phyloP scores from a whole-genome alignment of 352 stramenopile genomes.

The Phytophthora sojae region DNA sequence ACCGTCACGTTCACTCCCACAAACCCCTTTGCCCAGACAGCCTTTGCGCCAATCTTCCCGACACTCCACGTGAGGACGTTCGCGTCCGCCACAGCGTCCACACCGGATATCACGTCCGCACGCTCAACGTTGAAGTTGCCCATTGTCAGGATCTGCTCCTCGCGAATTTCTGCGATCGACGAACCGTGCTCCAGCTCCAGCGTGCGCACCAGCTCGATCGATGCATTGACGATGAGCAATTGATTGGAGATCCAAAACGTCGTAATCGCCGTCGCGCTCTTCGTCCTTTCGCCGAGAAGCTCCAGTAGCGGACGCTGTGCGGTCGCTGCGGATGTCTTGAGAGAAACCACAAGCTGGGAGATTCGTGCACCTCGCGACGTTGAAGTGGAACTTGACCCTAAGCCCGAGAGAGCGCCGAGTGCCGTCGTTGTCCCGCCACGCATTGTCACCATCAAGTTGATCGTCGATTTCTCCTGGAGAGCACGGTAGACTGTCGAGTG shows the following conservation, averaged over 20 bases:
- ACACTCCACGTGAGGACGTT: conserved; percentile 37
- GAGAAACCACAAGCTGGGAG: conserved; percentile 23
- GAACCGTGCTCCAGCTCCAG: conserved; percentile 18
- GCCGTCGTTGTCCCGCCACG: conserved; percentile 17
- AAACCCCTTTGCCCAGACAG: conserved; percentile 42
- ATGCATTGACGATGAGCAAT: conserved; percentile 42
- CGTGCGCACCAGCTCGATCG: conserved; percentile 32
- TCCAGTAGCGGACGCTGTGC: conserved; percentile 19
- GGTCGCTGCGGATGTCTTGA: conserved; percentile 19
- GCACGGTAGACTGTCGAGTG: conserved; percentile 33
- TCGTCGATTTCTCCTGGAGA: conserved; percentile 25
- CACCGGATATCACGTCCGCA: conserved; percentile 10
- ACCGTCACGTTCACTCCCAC: conserved; percentile 40
- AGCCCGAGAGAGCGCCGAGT: conserved; percentile 4
- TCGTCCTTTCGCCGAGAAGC: conserved; percentile 26
- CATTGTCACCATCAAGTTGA: conserved; percentile 49
- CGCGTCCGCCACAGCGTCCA: conserved; percentile 9
- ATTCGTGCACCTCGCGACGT: conserved; percentile 30
- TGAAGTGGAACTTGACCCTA: not conserved
- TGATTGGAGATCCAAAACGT: conserved; percentile 51
- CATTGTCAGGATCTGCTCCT: conserved; percentile 39
- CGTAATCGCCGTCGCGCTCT: conserved; percentile 10
- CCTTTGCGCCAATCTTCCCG: conserved; percentile 44
- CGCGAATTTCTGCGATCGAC: conserved; percentile 41
- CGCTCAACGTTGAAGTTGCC: conserved; percentile 26